phyloP scores from a whole-genome alignment of 108 stramenopile species.

The Tribonema minus region DNA sequence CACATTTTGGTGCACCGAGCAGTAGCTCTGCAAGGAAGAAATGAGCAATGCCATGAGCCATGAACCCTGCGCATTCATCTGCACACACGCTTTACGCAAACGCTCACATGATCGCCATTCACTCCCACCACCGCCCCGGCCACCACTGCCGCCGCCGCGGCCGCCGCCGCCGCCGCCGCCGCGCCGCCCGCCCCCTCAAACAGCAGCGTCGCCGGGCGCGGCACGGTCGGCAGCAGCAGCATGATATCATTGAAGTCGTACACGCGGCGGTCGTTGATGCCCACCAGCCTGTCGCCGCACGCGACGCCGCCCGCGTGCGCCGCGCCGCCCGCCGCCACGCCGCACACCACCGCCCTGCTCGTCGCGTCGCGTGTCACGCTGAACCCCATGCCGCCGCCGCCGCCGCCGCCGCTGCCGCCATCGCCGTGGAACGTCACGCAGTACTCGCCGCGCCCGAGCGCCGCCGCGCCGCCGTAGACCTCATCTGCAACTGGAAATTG shows the following conservation, averaged over 20 bases:
- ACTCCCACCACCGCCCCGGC: neutral
- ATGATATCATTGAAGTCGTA: constrained; percentile 23
- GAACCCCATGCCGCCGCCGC: constrained; percentile 14
- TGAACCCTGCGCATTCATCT: too few species aligned
- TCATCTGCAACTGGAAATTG: too few species aligned
- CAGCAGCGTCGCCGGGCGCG: constrained; percentile 16
- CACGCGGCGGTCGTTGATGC: constrained; percentile 5
- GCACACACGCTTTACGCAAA: too few species aligned
- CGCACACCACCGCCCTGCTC: constrained; percentile 9
- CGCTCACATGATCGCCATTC: too few species aligned
- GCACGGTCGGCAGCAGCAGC: constrained; percentile 3
- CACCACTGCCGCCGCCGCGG: neutral
- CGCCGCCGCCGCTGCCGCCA: too few species aligned
- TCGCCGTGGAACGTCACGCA: too few species aligned
- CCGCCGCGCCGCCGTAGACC: too few species aligned
- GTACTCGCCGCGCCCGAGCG: too few species aligned
- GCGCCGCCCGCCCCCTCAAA: constrained; percentile 23
- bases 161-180: neutral
- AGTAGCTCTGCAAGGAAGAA: too few species aligned
- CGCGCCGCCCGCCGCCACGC: constrained; percentile 8
- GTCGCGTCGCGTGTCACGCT: constrained; percentile 12
- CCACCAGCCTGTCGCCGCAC: constrained; percentile 9
- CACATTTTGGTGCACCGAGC: too few species aligned
- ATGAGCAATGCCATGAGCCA: too few species aligned
- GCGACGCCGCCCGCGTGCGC: constrained; percentile 4